These are phyloP conservation scores for Graphilbum fragrans DNA, from an alignment of 2,329 filamentous ascomycete genomes.

Conservation along the genomic window DNA sequence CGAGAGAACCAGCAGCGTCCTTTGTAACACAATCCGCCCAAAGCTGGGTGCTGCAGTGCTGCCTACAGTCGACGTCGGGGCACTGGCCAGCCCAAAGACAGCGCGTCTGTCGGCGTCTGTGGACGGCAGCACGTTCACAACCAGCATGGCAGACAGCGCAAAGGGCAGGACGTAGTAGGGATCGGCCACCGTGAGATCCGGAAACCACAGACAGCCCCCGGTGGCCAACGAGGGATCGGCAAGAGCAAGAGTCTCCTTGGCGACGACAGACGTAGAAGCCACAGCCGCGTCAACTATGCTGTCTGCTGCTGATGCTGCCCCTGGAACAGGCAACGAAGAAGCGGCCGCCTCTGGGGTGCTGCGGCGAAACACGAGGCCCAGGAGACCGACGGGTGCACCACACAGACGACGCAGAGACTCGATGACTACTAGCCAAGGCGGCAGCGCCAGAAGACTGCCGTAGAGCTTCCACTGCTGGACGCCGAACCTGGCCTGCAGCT, in stretches of 20 bases:
- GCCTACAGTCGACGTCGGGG: not conserved
- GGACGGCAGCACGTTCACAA: constrained; percentile 21
- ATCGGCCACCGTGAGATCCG: constrained; percentile 38
- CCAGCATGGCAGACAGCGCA: constrained; percentile 21
- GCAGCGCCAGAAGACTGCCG: constrained; percentile 25
- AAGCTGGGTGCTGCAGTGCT: not conserved
- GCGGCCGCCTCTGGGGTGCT: not conserved
- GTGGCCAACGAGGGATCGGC: constrained; percentile 25
- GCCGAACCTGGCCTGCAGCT: constrained; percentile 21
- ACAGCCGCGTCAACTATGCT: constrained; percentile 3
- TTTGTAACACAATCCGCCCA: constrained; percentile 11
- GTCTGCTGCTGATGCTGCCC: constrained; percentile 1
- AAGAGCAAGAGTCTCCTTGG: not conserved
- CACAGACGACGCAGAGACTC: constrained; percentile 37
- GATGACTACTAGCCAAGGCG: constrained; percentile 37
- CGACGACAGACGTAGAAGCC: not conserved
- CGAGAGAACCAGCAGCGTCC: constrained; percentile 17
- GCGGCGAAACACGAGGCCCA: constrained; percentile 19
- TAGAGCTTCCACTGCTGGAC: constrained; percentile 35
- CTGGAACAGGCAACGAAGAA: not conserved
- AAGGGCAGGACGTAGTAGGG: constrained; percentile 36
- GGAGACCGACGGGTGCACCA: constrained; percentile 23
- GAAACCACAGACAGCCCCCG: constrained; percentile 44
- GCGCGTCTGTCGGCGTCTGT: constrained; percentile 11
- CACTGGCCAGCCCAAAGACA: constrained; percentile 12